Base-by-base conservation (phyloP, 2,329 filamentous ascomycete genomes). In the Cercospora brassicicola region DNA sequence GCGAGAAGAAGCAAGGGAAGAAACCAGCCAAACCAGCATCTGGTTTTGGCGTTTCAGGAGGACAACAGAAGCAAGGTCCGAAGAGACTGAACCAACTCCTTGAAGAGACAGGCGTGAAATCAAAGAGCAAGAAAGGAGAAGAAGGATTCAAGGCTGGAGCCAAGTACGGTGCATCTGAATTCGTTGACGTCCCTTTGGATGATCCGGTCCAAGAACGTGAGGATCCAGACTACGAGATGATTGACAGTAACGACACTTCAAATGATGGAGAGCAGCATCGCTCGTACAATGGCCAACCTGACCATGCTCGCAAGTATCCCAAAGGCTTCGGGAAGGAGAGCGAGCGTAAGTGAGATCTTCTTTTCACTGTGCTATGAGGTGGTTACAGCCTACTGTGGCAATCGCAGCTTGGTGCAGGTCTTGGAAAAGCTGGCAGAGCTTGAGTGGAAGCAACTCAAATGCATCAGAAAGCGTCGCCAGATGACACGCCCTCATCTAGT, bases 401-500 rank as follows among this genome's bases (percentile, higher is more conserved):
- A 30, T 33, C 31, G 9, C 31, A 33, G 31, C 31, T 33, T 33
- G 31, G 4, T 11, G 31, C 31, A 1, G 31, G 6, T 45, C 39
- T 45, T 20, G 9, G 8, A 51, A 51, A 2, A 51, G 45, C 45
- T 20, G 45, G 20, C 8, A 8, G 18, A 18, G 45, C 18, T 10
- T 11, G 48, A 53, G 48, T 26, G 9, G 13, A 13, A 26, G 20
- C 1, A 33, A 15, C 48, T 53, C 48, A 15, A 53, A 2, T 28
- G 23, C 48, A 55, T 23, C 48, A 3, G 2, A n/a, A 28, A 4
- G 15, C 6, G 3, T 30, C 0, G 23, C 13, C 23, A 15, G 11
- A 55, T n/a, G 23, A 30, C n/a, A 13, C 11, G 4, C 6, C 2
- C 1, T 55, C 48, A 79, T 26, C 74, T 79, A 2, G 81, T 80